These are phyloP conservation scores for Pelargonium fulgidum DNA, from an alignment of 441 rosid species.

Conservation along the genomic window DNA sequence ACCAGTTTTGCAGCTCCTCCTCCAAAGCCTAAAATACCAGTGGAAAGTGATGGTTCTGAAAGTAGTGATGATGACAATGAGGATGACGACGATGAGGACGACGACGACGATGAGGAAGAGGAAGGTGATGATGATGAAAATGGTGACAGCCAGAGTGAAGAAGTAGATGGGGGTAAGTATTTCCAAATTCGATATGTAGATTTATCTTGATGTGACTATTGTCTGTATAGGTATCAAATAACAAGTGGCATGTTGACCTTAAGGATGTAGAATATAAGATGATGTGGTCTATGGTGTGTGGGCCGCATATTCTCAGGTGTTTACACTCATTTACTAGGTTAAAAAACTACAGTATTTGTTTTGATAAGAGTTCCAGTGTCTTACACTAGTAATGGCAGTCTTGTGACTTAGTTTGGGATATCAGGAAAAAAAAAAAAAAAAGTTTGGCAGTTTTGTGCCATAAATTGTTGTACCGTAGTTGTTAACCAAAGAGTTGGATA, in stretches of 20 bases:
- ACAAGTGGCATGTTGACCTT: neutral
- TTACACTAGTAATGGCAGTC: neutral
- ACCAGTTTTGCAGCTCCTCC: slow-evolving; percentile 49
- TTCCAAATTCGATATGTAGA: neutral
- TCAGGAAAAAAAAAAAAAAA: no score
- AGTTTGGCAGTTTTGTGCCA: neutral
- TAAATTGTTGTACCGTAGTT: neutral
- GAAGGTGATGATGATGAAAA: slow-evolving; percentile 30
- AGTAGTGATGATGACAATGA: slow-evolving; percentile 25
- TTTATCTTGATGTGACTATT: neutral
- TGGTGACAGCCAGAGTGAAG: slow-evolving; percentile 44
- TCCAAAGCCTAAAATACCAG: slow-evolving; percentile 59
- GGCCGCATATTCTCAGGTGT: neutral
- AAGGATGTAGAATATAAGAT: neutral
- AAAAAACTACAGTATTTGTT: neutral
- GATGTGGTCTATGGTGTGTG: neutral
- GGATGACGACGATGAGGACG: slow-evolving; percentile 27
- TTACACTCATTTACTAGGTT: neutral
- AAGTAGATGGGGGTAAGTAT: slow-evolving; percentile 38
- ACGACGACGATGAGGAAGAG: slow-evolving; percentile 29
- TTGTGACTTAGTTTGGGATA: neutral
- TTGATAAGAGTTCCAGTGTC: neutral
- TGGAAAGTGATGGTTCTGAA: slow-evolving; percentile 38
- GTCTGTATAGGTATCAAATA: neutral
- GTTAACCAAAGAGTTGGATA: neutral